Conservation (phyloP, 305 asterid genomes). For the Fraxinus baroniana region DNA sequence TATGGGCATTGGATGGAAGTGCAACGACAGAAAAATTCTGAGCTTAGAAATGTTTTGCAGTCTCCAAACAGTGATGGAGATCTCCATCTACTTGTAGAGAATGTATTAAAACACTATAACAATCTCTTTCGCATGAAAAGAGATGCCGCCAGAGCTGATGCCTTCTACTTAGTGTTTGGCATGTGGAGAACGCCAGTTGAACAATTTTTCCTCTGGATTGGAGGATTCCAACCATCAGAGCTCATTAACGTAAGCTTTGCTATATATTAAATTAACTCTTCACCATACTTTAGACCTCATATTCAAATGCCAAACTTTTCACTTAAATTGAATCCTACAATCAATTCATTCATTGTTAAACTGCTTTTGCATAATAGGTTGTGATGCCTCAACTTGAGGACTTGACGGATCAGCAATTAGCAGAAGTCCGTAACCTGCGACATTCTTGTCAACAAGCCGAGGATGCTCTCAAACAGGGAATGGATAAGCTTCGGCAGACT, state of each 20-base stretch:
- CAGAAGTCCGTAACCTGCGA: constrained; percentile 44
- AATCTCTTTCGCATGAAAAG: constrained; percentile 72
- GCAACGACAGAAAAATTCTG: constrained; percentile 57
- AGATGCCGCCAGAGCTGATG: constrained; percentile 73
- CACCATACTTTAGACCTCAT: not conserved
- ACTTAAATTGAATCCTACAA: not conserved
- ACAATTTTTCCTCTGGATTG: constrained; percentile 87
- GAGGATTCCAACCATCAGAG: constrained; percentile 89
- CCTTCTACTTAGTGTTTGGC: constrained; percentile 80
- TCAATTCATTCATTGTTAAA: not conserved
- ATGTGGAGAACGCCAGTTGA: constrained; percentile 80
- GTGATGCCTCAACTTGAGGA: constrained; percentile 41
- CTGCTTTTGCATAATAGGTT: constrained; percentile 24
- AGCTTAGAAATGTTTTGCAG: constrained; percentile 62
- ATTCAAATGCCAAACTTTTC: not conserved
- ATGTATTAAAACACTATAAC: constrained; percentile 59
- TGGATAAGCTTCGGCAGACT: constrained; percentile 88
- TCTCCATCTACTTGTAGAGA: constrained; percentile 52
- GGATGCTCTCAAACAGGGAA: constrained; percentile 85
- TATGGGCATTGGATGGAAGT: constrained; percentile 74
- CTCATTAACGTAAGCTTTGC: constrained; percentile 57
- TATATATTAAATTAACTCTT: not conserved
- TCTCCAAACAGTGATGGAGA: constrained; percentile 49
- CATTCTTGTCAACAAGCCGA: constrained; percentile 93
- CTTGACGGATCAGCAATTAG: constrained; percentile 39